Evolutionary conservation across 345 rosid species (phyloP), one percentile per base, ranked within the genome.

Genomic region (Physaria fendleri): DNA sequence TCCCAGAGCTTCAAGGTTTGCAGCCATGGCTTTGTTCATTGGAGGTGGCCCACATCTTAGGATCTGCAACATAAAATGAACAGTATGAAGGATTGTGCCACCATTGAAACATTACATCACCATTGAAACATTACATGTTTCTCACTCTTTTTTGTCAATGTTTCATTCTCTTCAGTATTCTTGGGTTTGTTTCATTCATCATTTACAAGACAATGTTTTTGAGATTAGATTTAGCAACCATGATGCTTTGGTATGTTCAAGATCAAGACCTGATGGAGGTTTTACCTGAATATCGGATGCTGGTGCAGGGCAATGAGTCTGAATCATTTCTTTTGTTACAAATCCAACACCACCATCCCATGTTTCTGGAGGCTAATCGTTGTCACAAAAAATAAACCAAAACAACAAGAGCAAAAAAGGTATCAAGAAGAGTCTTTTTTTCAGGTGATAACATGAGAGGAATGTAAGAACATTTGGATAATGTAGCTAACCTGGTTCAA

Each of bases 21-120:
- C n/a, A n/a, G n/a, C n/a, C n/a, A n/a, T n/a, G 77, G 97, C 99
- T 74, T 82, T 88, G 91, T 93, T 93, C 99, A 87, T 93, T 0
- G 95, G 97, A 16, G 99, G 95, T 2, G 97, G 95, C n/a, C 99
- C 99, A 15, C 97, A 89, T 74, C 94, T 85, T 64, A 93, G 77
- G 53, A 93, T 69, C 99, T 93, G 77, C 60, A 11, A 56, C 7
- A 17, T 30, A 5, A 33, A 6, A 33, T 10, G 22, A 40, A 37
- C 46, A 39, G 2, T 22, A 10, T n/a, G 1, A 1, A 4, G 5
- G 32, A 27, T 46, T 13, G 13, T 13, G 15, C 17, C 22, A 48
- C 9, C 51, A 47, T 45, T 2, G 1, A 17, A n/a, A n/a, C n/a
- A n/a, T n/a, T n/a, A n/a, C n/a, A n/a, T n/a, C n/a, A n/a, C n/a